Conservation (phyloP, 2,329 filamentous ascomycete species). For the Diaporthe nobilis region DNA sequence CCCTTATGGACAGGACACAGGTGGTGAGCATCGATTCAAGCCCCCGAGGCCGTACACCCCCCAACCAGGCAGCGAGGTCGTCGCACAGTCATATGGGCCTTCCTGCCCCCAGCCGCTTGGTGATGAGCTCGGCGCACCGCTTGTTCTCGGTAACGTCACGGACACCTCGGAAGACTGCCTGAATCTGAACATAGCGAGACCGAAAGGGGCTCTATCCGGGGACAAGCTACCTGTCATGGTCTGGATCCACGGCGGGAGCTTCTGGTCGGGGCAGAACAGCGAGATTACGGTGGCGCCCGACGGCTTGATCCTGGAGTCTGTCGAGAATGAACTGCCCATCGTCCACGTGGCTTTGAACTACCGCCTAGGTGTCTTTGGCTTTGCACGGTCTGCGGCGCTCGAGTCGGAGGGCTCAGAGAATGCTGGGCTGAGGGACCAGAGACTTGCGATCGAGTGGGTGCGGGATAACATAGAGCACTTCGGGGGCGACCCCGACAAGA, state of each 20-base stretch:
- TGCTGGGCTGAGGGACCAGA: conserved; percentile 61
- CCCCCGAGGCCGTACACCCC: conserved; percentile 56
- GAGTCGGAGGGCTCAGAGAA: conserved; percentile 55
- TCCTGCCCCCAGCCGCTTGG: conserved; percentile 60
- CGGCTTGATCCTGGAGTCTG: conserved; percentile 55
- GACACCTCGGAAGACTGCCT: conserved; percentile 41
- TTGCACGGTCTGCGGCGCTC: conserved; percentile 49
- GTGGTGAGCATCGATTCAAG: conserved; percentile 61
- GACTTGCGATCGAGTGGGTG: conserved; percentile 61
- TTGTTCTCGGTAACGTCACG: conserved; percentile 24
- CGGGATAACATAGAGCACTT: conserved; percentile 61
- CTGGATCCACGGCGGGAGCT: conserved; percentile 47
- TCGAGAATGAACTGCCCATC: conserved; percentile 50
- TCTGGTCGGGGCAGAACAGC: conserved; percentile 42
- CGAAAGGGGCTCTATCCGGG: conserved; percentile 5
- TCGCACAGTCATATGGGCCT: conserved; percentile 57
- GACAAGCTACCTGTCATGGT: conserved; percentile 49
- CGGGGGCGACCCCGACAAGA: conserved; percentile 55
- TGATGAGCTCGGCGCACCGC: conserved; percentile 46
- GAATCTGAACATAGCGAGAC: conserved; percentile 37
- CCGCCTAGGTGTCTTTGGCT: conserved; percentile 51
- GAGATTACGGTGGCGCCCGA: conserved; percentile 52
- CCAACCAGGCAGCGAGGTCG: conserved; percentile 50
- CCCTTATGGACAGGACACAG: conserved; percentile 61
- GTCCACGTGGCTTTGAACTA: conserved; percentile 43